phyloP scores from a whole-genome alignment of 352 stramenopile species.

The Phytophthora fragariaefolia region DNA sequence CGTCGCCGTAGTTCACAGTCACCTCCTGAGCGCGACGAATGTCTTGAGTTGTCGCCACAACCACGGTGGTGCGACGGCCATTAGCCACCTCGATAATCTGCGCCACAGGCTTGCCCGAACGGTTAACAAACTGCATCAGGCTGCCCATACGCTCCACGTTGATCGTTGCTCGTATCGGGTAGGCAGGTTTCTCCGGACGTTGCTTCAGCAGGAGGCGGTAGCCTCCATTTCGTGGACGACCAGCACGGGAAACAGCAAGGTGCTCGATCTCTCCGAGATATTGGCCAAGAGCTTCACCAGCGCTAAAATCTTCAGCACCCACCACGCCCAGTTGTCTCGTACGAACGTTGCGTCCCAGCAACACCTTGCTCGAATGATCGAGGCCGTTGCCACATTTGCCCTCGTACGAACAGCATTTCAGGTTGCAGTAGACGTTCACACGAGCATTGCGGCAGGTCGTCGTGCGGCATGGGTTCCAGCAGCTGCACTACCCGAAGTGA shows the following conservation, averaged over 20 bases:
- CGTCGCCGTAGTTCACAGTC: neutral
- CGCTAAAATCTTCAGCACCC: neutral
- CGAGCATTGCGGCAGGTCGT: neutral
- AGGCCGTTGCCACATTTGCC: neutral
- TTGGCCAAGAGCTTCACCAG: neutral
- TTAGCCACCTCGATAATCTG: too few relatives aligned
- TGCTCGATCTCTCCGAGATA: neutral
- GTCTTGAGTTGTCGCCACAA: neutral
- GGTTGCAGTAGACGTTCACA: neutral
- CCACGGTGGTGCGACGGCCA: neutral
- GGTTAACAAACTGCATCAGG: too few relatives aligned
- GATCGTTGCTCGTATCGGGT: neutral
- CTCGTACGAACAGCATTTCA: neutral
- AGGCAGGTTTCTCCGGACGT: too few relatives aligned
- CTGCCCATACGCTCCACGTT: neutral
- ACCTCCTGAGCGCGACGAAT: neutral
- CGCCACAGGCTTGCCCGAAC: too few relatives aligned
- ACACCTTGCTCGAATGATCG: neutral
- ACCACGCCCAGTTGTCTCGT: neutral
- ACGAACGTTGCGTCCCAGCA: neutral
- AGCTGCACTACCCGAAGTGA: neutral
- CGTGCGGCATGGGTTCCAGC: neutral
- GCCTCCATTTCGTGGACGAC: neutral
- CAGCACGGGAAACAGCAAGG: neutral
- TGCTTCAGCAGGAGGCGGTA: neutral